A percentile compares a stretch with the other conserved stretches of the same genome.
phyloP scores from a whole-genome alignment of 768 basidiomycete genomes.

The Collybia sp. region DNA sequence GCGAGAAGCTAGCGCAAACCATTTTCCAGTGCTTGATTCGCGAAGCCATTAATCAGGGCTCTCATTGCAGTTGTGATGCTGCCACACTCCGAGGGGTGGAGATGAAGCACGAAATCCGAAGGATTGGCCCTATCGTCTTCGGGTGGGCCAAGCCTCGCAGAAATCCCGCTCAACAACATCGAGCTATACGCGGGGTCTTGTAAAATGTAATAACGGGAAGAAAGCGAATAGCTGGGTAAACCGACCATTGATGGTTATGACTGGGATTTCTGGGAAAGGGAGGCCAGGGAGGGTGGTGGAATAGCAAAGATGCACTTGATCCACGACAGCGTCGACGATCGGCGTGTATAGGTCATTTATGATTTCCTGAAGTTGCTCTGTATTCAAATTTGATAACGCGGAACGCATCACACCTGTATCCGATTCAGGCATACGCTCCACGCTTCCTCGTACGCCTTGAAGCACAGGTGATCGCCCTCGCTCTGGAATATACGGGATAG shows the following conservation, averaged over 20 bases:
- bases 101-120: slow-evolving; percentile 32
- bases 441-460: neutral
- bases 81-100: slow-evolving; percentile 54
- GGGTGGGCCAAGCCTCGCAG: slow-evolving; percentile 26
- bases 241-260: slow-evolving; percentile 53
- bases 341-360: slow-evolving; percentile 44
- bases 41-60: slow-evolving; percentile 47
- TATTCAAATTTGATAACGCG: neutral
- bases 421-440: neutral
- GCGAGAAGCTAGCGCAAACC: slow-evolving; percentile 12
- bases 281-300: slow-evolving; percentile 42
- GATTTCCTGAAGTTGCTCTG: slow-evolving; percentile 18
- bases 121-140: slow-evolving; percentile 7
- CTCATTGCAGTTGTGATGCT: slow-evolving; percentile 53
- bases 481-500: slow-evolving; percentile 19
- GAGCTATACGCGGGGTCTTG: slow-evolving; percentile 41
- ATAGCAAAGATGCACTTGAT: slow-evolving; percentile 41
- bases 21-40: slow-evolving; percentile 26
- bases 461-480: neutral
- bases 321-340: slow-evolving; percentile 37
- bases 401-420: neutral
- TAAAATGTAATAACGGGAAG: neutral
- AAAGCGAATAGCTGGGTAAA: neutral
- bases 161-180: slow-evolving; percentile 41
- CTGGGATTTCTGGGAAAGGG: slow-evolving; percentile 59